Evolutionary conservation across 2,329 filamentous ascomycete genomes (phyloP).

Genomic region (Fusarium pininemorale): DNA sequence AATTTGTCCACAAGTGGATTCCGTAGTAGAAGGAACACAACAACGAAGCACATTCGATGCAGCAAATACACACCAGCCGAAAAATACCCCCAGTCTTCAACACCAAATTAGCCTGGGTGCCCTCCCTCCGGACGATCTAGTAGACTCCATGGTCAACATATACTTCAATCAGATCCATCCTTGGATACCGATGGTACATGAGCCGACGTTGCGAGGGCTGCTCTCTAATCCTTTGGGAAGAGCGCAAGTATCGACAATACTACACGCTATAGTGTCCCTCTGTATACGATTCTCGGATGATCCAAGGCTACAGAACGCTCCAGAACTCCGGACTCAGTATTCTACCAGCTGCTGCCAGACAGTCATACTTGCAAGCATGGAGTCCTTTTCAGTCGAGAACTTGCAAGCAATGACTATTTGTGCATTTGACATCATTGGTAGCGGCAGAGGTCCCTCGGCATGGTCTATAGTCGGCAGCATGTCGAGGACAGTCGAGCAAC

Average conservation of each 20-base stretch:
- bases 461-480: slow-evolving; percentile 53
- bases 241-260: slow-evolving; percentile 41
- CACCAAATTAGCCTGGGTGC: not conserved
- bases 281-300: slow-evolving; percentile 43
- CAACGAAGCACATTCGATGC: not conserved
- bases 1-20: not conserved
- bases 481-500: slow-evolving; percentile 51
- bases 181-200: slow-evolving; percentile 48
- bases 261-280: slow-evolving; percentile 49
- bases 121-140: slow-evolving; percentile 44
- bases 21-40: not conserved
- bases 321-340: slow-evolving; percentile 17
- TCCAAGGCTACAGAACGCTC: slow-evolving; percentile 36
- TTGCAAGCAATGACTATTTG: slow-evolving; percentile 49
- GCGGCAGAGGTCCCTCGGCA: slow-evolving; percentile 45
- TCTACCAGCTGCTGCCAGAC: slow-evolving; percentile 43
- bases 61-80: not conserved
- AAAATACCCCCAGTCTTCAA: not conserved
- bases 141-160: slow-evolving; percentile 46
- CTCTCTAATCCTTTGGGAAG: slow-evolving; percentile 24
- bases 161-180: slow-evolving; percentile 52
- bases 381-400: slow-evolving; percentile 48
- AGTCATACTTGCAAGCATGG: slow-evolving; percentile 48
- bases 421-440: slow-evolving; percentile 50
- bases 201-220: slow-evolving; percentile 35